Evolutionary conservation across 495 filamentous ascomycete genomes (phyloP).

Genomic region (Penicillium mononematosum): DNA sequence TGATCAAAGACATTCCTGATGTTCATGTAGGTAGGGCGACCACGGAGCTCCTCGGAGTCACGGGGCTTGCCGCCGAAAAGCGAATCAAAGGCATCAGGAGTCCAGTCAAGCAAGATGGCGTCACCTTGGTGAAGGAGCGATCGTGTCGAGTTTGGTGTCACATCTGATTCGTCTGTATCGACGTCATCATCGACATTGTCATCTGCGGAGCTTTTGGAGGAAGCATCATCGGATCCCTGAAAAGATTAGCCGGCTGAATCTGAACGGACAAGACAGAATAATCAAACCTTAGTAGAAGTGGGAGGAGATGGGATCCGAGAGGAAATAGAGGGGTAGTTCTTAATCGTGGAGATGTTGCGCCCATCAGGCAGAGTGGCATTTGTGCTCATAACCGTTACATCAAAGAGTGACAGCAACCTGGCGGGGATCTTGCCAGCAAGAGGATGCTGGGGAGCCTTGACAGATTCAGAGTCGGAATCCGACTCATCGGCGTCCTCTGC

Average conservation of each 20-base stretch:
- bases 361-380: conserved; percentile 60
- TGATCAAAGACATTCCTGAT: conserved; percentile 60
- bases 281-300: conserved; percentile 20
- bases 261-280: background rate
- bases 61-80: conserved; percentile 60
- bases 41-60: conserved; percentile 47
- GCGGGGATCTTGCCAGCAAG: conserved; percentile 51
- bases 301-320: conserved; percentile 40
- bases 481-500: conserved; percentile 20
- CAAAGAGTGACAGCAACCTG: conserved; percentile 66
- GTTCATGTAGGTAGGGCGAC: conserved; percentile 51
- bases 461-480: conserved; percentile 6
- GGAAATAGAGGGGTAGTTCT: conserved; percentile 54
- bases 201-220: conserved; percentile 13
- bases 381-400: conserved; percentile 59
- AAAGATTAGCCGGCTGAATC: background rate
- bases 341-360: conserved; percentile 57
- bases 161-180: conserved; percentile 18
- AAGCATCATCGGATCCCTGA: conserved; percentile 1
- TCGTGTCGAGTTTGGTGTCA: conserved; percentile 3
- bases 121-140: conserved; percentile 73
- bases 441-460: conserved; percentile 20
- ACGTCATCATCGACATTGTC: conserved; percentile 18
- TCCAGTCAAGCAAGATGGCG: conserved; percentile 84
- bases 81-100: conserved; percentile 57